Percentiles rank a stretch among this genome's conserved stretches.
These are phyloP conservation scores for Metschnikowia noctiluminum DNA, from an alignment of 805 yeast species.

Conservation along the genomic window DNA sequence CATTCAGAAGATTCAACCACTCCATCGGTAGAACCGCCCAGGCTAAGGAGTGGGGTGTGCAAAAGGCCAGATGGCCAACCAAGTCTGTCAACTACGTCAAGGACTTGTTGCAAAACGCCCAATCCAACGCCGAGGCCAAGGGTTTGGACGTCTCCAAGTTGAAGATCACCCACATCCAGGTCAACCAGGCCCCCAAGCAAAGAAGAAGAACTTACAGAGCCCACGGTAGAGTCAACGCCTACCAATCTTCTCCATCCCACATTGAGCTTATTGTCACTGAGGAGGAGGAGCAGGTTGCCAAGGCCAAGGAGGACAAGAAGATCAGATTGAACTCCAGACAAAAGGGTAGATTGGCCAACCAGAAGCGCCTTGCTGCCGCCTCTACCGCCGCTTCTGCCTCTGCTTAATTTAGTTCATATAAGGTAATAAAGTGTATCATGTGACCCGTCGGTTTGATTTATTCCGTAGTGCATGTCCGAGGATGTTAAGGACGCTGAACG, in stretches of 20 bases:
- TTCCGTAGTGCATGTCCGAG: not conserved
- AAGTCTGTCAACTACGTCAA: conserved; percentile 95
- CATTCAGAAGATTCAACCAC: conserved; percentile 96
- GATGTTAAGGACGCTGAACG: no score
- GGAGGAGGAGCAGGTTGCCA: conserved; percentile 89
- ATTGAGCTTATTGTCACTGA: conserved; percentile 96
- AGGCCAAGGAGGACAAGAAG: conserved; percentile 69
- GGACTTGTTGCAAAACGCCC: conserved; percentile 95
- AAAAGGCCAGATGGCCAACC: conserved; percentile 99
- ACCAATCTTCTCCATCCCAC: conserved; percentile 98
- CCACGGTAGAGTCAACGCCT: conserved; percentile 99
- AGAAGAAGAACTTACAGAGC: conserved; percentile 99
- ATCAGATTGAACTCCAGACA: conserved; percentile 86
- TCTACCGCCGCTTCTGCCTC: not conserved
- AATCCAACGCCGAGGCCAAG: conserved; percentile 95
- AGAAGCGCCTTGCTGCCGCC: conserved; percentile 72
- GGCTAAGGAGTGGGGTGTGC: conserved; percentile 99
- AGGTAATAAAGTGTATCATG: conserved; percentile 7
- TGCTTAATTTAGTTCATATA: conserved; percentile 6
- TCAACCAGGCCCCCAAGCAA: conserved; percentile 99
- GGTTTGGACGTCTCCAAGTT: conserved; percentile 95
- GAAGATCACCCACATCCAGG: conserved; percentile 97
- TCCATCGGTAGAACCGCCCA: conserved; percentile 99
- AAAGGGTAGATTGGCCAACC: conserved; percentile 85
- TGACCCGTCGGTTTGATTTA: not conserved